Evolutionary conservation across 331 rosid genomes (phyloP), one percentile per base, ranked within the genome.

Genomic region (Stylosanthes scabra): DNA sequence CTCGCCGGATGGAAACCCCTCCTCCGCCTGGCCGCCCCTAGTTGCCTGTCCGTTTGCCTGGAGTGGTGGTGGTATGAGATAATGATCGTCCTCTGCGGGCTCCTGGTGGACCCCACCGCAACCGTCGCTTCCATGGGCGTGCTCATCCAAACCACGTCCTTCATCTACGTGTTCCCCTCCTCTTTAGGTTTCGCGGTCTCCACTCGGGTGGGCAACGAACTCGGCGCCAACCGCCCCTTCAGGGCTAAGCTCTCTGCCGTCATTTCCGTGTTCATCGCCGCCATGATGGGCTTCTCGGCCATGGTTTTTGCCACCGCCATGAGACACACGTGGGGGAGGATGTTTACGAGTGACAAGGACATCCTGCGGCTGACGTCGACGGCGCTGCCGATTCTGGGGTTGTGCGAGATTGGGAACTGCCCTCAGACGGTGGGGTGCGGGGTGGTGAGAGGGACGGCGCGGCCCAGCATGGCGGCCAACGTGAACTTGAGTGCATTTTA

Each of bases 21-120:
- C 20, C 72, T 89, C 8, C 74, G 77, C 57, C 81, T 91, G 0
- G 96, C 99, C 0, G 86, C 84, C 7, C 99, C 99, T n/a, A 94
- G 97, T 70, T 94, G 99, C 37, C 89, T 87, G 2, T 94, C 99
- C 0, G 99, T 94, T 12, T 94, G 99, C 59, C 59, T 94, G 72
- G 99, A 94, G 55, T 94, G 99, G 99, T 94, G 99, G 99, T 94
- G 99, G 99, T 94, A 94, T 66, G 99, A 94, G 87, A 91, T 94
- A 85, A 87, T 94, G 94, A 89, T 91, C 74, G 79, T 94, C 5
- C 42, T 94, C 8, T 91, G 99, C 14, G 99, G 99, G 5, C 61
- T 94, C 0, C 40, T 94, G 0, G 81, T 83, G 74, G 86, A 88
- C 84, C 95, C 99, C 76, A 88, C 68, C 16, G 86, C 97, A 8